Conservation (phyloP, 306 rosid species). For the Cucurbita moschata region DNA sequence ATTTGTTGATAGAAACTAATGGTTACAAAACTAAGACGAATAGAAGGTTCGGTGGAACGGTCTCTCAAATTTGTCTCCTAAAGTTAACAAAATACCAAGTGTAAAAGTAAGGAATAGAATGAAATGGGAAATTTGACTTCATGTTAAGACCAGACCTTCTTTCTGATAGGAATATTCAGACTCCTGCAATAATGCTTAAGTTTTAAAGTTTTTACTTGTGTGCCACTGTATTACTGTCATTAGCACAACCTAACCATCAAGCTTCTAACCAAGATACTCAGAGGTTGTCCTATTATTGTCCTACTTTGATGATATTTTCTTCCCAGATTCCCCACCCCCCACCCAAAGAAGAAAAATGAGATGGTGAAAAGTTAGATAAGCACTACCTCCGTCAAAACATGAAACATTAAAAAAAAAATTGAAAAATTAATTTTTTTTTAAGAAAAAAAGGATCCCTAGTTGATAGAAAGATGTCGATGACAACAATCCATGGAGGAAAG, state of each 20-base stretch:
- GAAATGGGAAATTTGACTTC: not conserved
- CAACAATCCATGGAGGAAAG: not conserved
- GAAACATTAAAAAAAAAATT: not conserved
- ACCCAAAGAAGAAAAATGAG: too few species aligned
- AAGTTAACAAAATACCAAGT: not conserved
- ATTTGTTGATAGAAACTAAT: not conserved
- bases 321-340: too few species aligned
- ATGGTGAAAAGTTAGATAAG: not conserved
- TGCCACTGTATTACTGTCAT: not conserved
- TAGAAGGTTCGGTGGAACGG: not conserved
- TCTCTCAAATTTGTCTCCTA: not conserved
- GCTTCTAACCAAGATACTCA: not conserved
- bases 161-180: not conserved
- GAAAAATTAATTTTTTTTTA: too few species aligned
- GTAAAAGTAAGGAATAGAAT: not conserved
- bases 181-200: not conserved
- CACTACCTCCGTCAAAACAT: not conserved
- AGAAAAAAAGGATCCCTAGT: not conserved
- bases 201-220: not conserved
- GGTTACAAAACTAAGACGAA: not conserved
- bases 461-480: not conserved
- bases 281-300: not conserved
- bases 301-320: not conserved
- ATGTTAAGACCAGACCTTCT: not conserved
- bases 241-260: not conserved